Conservation (phyloP, 2,329 filamentous ascomycete genomes). For the Aspergillus pseudoterreus region DNA sequence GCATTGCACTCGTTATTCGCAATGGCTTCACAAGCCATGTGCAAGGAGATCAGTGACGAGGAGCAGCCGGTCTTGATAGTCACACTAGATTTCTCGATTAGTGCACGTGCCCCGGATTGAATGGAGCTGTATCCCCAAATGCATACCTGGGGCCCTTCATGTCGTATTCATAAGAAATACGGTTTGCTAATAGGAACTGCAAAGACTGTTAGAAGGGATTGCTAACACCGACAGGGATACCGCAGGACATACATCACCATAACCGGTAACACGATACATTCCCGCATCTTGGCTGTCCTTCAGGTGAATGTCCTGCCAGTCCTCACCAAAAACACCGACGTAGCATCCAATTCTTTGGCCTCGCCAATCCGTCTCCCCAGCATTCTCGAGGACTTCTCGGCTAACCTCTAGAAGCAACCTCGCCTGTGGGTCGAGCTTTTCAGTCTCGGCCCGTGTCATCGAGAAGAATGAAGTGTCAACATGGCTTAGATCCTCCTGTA, state of each 20-base stretch:
- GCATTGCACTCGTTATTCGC: conserved; percentile 8
- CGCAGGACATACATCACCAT: conserved; percentile 3
- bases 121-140: too few species aligned
- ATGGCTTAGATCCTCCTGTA: conserved; percentile 24
- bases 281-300: conserved; percentile 17
- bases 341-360: conserved; percentile 29
- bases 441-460: conserved; percentile 20
- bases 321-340: conserved; percentile 22
- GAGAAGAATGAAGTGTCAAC: conserved; percentile 28
- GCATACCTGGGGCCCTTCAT: conserved; percentile 10
- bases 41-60: conserved; percentile 26
- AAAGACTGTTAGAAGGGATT: too few species aligned
- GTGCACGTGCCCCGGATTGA: too few species aligned
- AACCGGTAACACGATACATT: conserved; percentile 11
- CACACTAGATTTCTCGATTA: conserved; percentile 12
- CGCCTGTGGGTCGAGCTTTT: conserved; percentile 30
- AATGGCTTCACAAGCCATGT: conserved; percentile 25
- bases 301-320: conserved; percentile 20
- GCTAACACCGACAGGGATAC: too few species aligned
- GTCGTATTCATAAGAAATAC: conserved; percentile 23
- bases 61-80: conserved; percentile 36
- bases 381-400: conserved; percentile 31
- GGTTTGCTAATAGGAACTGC: conserved; percentile 19
- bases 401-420: conserved; percentile 29
- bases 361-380: conserved; percentile 24